Evolutionary conservation across 1,284 basidiomycete species (phyloP).

Genomic region (Austroboletus rostrupii): DNA sequence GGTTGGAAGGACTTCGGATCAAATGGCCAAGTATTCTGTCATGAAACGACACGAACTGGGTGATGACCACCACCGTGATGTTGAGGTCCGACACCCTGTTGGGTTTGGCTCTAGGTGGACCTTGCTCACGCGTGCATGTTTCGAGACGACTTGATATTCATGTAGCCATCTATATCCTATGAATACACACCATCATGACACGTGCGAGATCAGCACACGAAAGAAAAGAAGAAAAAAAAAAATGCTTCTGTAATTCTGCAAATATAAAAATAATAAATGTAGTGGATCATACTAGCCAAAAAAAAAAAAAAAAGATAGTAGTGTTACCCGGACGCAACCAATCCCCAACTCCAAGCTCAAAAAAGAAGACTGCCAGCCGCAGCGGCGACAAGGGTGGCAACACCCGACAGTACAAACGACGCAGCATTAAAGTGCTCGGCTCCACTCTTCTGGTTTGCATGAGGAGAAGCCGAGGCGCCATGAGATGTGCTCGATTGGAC

Average conservation of each 20-base stretch:
- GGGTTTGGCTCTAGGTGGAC: neutral
- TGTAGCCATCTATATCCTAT: conserved; percentile 15
- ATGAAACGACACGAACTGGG: neutral
- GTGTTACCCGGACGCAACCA: conserved; percentile 6
- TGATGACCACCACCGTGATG: neutral
- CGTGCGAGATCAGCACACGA: neutral
- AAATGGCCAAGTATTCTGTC: conserved; percentile 76
- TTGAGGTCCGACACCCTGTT: neutral
- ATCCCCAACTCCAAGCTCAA: conserved; percentile 9
- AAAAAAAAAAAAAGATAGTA: conserved; percentile 4
- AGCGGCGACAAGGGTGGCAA: conserved; percentile 23
- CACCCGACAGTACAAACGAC: conserved; percentile 23
- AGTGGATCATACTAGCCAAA: too few species aligned
- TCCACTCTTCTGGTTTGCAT: conserved; percentile 33
- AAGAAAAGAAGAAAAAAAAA: too few species aligned
- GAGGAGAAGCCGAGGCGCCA: conserved; percentile 21
- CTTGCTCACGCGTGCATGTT: neutral
- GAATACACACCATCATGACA: conserved; percentile 5
- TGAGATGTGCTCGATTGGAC: conserved; percentile 11
- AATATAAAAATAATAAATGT: too few species aligned
- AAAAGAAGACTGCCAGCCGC: conserved; percentile 21
- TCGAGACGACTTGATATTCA: conserved; percentile 2
- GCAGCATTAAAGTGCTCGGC: conserved; percentile 24
- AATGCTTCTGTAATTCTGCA: too few species aligned
- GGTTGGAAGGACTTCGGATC: conserved; percentile 87